Percentiles rank a stretch among this genome's conserved stretches.
phyloP scores from a whole-genome alignment of 2,329 filamentous ascomycete genomes.

The Diaporthe sp. region DNA sequence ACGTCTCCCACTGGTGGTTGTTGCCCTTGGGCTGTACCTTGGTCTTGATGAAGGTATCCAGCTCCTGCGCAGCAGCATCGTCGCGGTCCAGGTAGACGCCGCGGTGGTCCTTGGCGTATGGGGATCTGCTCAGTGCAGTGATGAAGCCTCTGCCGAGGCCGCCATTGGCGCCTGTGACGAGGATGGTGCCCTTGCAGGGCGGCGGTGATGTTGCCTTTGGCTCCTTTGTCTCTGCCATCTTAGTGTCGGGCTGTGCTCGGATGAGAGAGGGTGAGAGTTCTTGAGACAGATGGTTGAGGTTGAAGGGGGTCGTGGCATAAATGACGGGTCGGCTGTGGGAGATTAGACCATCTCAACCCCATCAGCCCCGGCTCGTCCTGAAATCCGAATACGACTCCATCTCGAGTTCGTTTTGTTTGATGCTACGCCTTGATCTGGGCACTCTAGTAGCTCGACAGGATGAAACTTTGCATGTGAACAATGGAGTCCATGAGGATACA shows the following conservation, averaged over 20 bases:
- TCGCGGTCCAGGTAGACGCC: constrained; percentile 56
- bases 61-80: constrained; percentile 48
- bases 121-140: constrained; percentile 17
- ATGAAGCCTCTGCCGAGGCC: constrained; percentile 35
- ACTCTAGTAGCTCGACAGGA: background rate
- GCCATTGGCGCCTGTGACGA: constrained; percentile 37
- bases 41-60: constrained; percentile 46
- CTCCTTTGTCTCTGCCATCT: constrained; percentile 18
- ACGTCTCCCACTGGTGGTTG: constrained; percentile 50
- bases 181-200: constrained; percentile 44
- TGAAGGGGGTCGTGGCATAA: background rate
- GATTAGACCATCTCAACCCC: background rate
- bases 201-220: background rate
- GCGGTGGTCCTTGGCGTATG: constrained; percentile 47
- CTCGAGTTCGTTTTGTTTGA: constrained; percentile 9
- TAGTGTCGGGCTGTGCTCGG: no score
- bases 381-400: constrained; percentile 30
- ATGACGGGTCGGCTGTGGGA: background rate
- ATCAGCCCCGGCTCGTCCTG: background rate
- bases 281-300: background rate
- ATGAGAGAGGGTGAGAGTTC: background rate
- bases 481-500: background rate
- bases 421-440: background rate
- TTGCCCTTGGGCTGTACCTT: constrained; percentile 30
- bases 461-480: background rate